Percentiles rank a stretch among this genome's conserved stretches.
Evolutionary conservation across 306 rosid genomes (phyloP).

Genomic region (Quercus aquifolioides): DNA sequence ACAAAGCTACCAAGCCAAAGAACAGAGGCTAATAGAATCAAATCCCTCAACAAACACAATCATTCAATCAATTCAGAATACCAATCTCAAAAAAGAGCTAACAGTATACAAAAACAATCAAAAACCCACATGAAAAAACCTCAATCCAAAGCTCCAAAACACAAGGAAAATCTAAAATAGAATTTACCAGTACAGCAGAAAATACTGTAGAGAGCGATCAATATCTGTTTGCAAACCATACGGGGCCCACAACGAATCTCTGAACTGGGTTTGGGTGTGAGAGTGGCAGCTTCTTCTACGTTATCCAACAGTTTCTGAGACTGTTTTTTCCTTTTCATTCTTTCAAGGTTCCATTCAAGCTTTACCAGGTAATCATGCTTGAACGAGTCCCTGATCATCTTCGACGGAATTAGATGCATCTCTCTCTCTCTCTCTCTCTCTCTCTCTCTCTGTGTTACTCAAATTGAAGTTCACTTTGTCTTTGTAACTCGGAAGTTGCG

Average conservation of each 20-base stretch:
- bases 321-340: too few relatives aligned
- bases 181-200: constrained; percentile 38
- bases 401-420: too few relatives aligned
- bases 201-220: constrained; percentile 23
- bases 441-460: too few relatives aligned
- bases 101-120: neutral
- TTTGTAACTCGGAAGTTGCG: too few relatives aligned
- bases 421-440: too few relatives aligned
- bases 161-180: neutral
- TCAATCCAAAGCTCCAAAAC: neutral
- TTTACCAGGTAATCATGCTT: too few relatives aligned
- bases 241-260: neutral
- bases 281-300: neutral
- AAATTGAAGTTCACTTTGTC: too few relatives aligned
- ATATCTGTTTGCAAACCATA: neutral
- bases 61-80: neutral
- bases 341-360: too few relatives aligned
- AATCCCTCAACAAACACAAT: neutral
- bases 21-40: too few relatives aligned
- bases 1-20: too few relatives aligned
- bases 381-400: too few relatives aligned
- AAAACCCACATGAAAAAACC: neutral
- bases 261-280: neutral
- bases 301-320: constrained; percentile 23
- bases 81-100: neutral